Percentiles rank a stretch among this genome's conserved stretches.
Evolutionary conservation across 495 filamentous ascomycete genomes (phyloP).

Genomic region (Penicillium macrosclerotiorum): DNA sequence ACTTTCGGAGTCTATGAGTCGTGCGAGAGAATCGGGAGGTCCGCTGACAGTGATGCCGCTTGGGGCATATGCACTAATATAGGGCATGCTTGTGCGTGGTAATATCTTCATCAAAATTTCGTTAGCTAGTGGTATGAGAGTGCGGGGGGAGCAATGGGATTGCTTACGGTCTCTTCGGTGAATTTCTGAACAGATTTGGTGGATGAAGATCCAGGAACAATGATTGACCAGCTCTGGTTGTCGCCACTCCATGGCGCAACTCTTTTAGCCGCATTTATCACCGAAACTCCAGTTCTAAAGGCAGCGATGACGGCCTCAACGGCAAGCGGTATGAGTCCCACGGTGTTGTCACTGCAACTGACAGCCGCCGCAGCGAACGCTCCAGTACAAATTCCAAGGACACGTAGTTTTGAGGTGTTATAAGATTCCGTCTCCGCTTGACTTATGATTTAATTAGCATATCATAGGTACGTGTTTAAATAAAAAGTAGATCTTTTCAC

Average conservation of each 20-base stretch:
- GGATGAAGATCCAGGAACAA: conserved; percentile 18
- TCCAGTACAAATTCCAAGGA: not conserved
- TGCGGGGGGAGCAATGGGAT: conserved; percentile 48
- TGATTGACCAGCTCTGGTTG: conserved; percentile 27
- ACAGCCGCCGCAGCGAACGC: not conserved
- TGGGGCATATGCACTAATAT: conserved; percentile 66
- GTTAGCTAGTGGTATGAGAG: conserved; percentile 16
- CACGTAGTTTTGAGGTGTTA: too few relatives aligned
- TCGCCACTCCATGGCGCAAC: not conserved
- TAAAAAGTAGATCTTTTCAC: not conserved
- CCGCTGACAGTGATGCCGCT: conserved; percentile 71
- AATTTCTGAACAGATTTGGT: conserved; percentile 9
- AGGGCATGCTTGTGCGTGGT: conserved; percentile 56
- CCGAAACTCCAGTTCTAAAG: not conserved
- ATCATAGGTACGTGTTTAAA: not conserved
- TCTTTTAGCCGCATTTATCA: not conserved
- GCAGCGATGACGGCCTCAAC: not conserved
- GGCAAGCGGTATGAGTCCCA: not conserved
- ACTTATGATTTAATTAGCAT: too few relatives aligned
- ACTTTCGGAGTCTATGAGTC: conserved; percentile 51
- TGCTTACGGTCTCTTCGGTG: conserved; percentile 41
- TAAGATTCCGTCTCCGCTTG: too few relatives aligned
- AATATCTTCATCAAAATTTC: conserved; percentile 46
- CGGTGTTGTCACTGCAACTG: not conserved
- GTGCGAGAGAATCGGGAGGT: conserved; percentile 59